phyloP scores from a whole-genome alignment of 176 grass and related monocot species.

The Ananas comosus region DNA sequence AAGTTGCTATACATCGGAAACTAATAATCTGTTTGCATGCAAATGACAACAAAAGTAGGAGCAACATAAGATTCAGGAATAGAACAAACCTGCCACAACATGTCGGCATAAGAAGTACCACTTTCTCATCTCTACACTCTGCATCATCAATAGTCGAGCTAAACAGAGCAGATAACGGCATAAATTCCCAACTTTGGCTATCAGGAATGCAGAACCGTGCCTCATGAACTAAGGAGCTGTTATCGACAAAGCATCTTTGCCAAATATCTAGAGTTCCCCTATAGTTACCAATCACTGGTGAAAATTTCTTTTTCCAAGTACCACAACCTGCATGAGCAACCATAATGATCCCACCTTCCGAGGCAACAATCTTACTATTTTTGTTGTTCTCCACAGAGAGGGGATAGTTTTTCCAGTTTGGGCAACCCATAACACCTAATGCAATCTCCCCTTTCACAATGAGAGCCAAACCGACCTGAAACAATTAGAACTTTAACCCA shows the following conservation, averaged over 20 bases:
- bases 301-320: conserved; percentile 61
- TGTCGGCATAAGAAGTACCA: conserved; percentile 52
- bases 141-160: conserved; percentile 29
- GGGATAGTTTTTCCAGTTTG: conserved; percentile 59
- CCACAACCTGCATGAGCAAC: conserved; percentile 68
- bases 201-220: conserved; percentile 84
- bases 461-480: conserved; percentile 83
- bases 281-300: conserved; percentile 23
- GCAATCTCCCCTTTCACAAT: conserved; percentile 69
- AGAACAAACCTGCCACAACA: conserved; percentile 78
- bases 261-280: conserved; percentile 29
- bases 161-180: conserved; percentile 63
- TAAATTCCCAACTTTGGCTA: conserved; percentile 86
- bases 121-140: conserved; percentile 38
- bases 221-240: conserved; percentile 40
- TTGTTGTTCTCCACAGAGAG: conserved; percentile 10
- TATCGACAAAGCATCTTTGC: conserved; percentile 76
- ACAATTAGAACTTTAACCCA: conserved; percentile 19
- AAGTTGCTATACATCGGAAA: neutral
- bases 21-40: neutral
- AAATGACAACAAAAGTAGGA: neutral
- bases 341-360: conserved; percentile 58
- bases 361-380: conserved; percentile 14
- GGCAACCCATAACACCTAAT: conserved; percentile 78
- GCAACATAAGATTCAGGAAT: neutral